Base-by-base conservation (phyloP, 1,139 yeast genomes). In the Yamadazyma dendronema region DNA sequence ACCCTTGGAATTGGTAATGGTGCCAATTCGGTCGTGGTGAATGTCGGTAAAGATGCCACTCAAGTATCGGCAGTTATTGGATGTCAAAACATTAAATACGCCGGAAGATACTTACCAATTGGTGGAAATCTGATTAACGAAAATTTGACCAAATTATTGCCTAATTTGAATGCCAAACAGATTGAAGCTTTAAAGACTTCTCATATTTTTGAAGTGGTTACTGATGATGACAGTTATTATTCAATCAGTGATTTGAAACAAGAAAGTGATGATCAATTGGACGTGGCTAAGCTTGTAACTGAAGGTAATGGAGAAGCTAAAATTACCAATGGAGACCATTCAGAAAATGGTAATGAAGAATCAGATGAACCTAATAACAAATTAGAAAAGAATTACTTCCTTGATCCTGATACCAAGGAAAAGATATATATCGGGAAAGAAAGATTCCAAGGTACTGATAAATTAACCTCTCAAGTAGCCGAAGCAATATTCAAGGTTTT, bases 231-330 rank as follows among this genome's bases (percentile, higher is more conserved):
- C 40, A 77, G 84, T 2, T 82, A 78, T 59, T 81, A 79, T 53
- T 81, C 83, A 14, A 55, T 68, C 42, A 74, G 72, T 25, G 81
- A 71, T 39, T 57, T 74, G 37, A 65, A 65, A 28, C 61, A 61
- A 16, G 57, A 53, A 16, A 47, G 44, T 26, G 94, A 84, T 25
- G 92, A 87, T 32, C 78, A 81, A 3, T 73, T 88, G 35, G 97
- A 92, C 58, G 90, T 92, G 34, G 97, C 97, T 1, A 88, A 88
- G 29, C 80, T 89, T 50, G 95, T 92, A 7, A 79, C 95, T 1
- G 81, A 87, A 42, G 59, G 55, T 14, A 62, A 55, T 32, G 29
- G 29, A 26, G 29, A 26, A 14, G n/a, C 17, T 14, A 26, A 26
- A 17, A 5, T 12, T 24, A 61, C 60, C 17, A 31, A 35, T 14